Conservation (phyloP, 352 stramenopile genomes). For the Pseudoperonospora humuli region DNA sequence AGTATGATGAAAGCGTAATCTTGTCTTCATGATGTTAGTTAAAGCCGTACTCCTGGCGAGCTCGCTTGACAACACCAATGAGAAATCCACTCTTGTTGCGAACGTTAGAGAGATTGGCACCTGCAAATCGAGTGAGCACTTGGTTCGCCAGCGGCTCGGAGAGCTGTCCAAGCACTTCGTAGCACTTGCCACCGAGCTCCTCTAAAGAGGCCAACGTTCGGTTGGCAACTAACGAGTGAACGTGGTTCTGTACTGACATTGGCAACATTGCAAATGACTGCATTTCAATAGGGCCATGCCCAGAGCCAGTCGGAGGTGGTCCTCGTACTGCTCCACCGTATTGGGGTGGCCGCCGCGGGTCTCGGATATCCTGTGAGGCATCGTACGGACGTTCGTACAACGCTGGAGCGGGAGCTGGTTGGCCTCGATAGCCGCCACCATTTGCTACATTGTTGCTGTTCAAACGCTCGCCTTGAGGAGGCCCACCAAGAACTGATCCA, state of each 20-base stretch:
- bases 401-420: conserved; percentile 13
- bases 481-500: conserved; percentile 26
- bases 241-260: conserved; percentile 56
- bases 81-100: conserved; percentile 79
- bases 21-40: conserved; percentile 19
- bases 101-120: conserved; percentile 58
- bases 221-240: conserved; percentile 51
- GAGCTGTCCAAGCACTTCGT: conserved; percentile 68
- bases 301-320: conserved; percentile 1
- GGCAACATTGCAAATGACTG: conserved; percentile 33
- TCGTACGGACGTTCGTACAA: conserved; percentile 32
- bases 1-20: conserved; percentile 2
- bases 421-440: conserved; percentile 13
- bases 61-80: conserved; percentile 75
- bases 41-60: conserved; percentile 71
- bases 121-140: conserved; percentile 62
- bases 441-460: conserved; percentile 14
- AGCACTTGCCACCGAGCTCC: conserved; percentile 74
- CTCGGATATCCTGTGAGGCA: conserved; percentile 12
- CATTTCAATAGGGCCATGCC: conserved; percentile 20
- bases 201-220: conserved; percentile 53
- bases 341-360: conserved; percentile 15
- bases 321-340: conserved; percentile 13
- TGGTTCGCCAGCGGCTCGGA: conserved; percentile 70
- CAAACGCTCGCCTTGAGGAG: conserved; percentile 21